A percentile compares a stretch with the other conserved stretches of the same genome.
phyloP scores from a whole-genome alignment of 352 stramenopile species.

The Pythium apleroticum region DNA sequence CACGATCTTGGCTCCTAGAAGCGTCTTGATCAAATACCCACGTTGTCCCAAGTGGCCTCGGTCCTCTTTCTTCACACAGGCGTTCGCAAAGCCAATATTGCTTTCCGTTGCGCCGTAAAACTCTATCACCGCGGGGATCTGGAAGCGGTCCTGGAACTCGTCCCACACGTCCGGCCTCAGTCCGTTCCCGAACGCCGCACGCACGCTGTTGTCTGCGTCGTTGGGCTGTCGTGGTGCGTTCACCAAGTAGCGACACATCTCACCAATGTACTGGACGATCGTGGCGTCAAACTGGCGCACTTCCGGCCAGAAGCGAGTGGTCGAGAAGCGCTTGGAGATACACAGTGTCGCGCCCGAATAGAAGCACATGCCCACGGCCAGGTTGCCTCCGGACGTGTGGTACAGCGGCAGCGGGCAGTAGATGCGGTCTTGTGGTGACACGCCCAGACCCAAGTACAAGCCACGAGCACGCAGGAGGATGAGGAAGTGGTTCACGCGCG shows the following conservation, averaged over 20 bases:
- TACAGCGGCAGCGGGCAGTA: slow-evolving; percentile 86
- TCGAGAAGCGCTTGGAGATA: slow-evolving; percentile 74
- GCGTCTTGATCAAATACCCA: slow-evolving; percentile 46
- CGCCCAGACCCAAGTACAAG: slow-evolving; percentile 56
- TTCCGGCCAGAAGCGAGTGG: slow-evolving; percentile 71
- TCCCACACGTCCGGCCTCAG: slow-evolving; percentile 88
- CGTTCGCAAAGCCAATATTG: slow-evolving; percentile 79
- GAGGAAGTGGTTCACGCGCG: slow-evolving; percentile 68
- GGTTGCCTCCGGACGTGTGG: slow-evolving; percentile 78
- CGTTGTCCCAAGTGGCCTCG: slow-evolving; percentile 71
- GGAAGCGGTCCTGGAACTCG: slow-evolving; percentile 85
- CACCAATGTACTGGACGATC: slow-evolving; percentile 90
- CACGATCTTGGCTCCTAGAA: slow-evolving; percentile 73
- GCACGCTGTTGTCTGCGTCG: slow-evolving; percentile 67
- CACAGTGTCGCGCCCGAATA: slow-evolving; percentile 68
- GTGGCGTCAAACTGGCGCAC: slow-evolving; percentile 65
- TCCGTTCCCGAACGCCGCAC: slow-evolving; percentile 90
- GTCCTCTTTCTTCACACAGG: slow-evolving; percentile 56
- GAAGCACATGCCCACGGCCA: slow-evolving; percentile 82
- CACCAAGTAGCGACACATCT: slow-evolving; percentile 89
- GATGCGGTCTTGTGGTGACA: slow-evolving; percentile 57
- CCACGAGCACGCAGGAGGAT: slow-evolving; percentile 61
- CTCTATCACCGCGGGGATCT: slow-evolving; percentile 85
- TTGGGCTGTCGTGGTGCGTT: slow-evolving; percentile 44
- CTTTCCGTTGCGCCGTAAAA: slow-evolving; percentile 93